Conservation (phyloP, 2,329 filamentous ascomycete species). For the Lachnellula subtilissima region DNA sequence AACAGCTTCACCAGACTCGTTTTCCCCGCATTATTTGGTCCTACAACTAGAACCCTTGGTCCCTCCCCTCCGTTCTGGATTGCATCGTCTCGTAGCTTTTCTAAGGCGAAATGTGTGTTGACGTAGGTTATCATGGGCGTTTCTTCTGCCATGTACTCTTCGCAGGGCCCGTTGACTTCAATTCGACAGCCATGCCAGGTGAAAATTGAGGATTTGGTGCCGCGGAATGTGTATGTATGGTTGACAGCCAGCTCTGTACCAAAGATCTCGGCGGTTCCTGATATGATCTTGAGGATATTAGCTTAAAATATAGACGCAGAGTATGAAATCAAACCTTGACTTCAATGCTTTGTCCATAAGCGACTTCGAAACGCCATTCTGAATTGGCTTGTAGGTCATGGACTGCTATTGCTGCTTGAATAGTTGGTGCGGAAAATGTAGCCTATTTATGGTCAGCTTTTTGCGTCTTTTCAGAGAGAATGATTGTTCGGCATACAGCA, state of each 20-base stretch:
- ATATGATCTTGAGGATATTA: slow-evolving; percentile 55
- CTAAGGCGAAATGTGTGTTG: slow-evolving; percentile 84
- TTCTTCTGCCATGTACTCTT: slow-evolving; percentile 67
- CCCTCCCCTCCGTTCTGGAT: slow-evolving; percentile 49
- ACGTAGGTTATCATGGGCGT: slow-evolving; percentile 76
- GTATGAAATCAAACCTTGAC: slow-evolving; percentile 41
- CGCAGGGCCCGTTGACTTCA: slow-evolving; percentile 59
- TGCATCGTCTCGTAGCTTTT: slow-evolving; percentile 63
- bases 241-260: slow-evolving; percentile 86
- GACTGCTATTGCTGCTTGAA: slow-evolving; percentile 37
- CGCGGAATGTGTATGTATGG: slow-evolving; percentile 74
- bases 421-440: slow-evolving; percentile 23
- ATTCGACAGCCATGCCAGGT: slow-evolving; percentile 89
- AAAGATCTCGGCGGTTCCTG: slow-evolving; percentile 86
- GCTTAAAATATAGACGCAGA: slow-evolving; percentile 15
- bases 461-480: neutral
- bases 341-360: slow-evolving; percentile 46
- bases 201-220: slow-evolving; percentile 80
- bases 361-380: slow-evolving; percentile 77
- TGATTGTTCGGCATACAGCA: slow-evolving; percentile 42
- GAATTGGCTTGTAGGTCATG: slow-evolving; percentile 57
- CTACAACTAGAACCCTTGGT: slow-evolving; percentile 80
- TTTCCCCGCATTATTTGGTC: slow-evolving; percentile 75
- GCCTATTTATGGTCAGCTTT: slow-evolving; percentile 19
- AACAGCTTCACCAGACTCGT: slow-evolving; percentile 74